A percentile compares a stretch with the other conserved stretches of the same genome.
phyloP scores from a whole-genome alignment of 768 basidiomycete species.

The Trichaptum fuscoviolaceum region DNA sequence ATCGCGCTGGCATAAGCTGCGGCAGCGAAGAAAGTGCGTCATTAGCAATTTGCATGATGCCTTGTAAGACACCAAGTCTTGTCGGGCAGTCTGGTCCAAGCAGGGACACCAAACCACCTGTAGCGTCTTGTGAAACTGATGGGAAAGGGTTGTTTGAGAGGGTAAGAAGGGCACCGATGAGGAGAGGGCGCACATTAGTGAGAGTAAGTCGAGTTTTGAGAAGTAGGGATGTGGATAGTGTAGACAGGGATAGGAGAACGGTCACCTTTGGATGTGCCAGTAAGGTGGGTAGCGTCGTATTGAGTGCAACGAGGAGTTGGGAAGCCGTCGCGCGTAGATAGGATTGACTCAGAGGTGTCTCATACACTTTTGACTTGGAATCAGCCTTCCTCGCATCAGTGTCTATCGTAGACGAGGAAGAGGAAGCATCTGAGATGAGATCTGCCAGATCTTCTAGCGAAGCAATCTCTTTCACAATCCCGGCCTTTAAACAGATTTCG shows the following conservation, averaged over 20 bases:
- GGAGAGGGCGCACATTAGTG: conserved; percentile 59
- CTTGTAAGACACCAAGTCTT: conserved; percentile 44
- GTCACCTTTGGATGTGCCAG: conserved; percentile 64
- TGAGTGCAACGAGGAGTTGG: conserved; percentile 80
- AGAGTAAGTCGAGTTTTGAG: conserved; percentile 53
- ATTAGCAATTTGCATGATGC: conserved; percentile 54
- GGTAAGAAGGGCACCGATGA: conserved; percentile 69
- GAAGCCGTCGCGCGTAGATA: conserved; percentile 83
- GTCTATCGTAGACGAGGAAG: background rate
- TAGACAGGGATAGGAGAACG: conserved; percentile 53
- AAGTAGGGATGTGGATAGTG: conserved; percentile 53
- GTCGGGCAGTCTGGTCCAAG: conserved; percentile 37
- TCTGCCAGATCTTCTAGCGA: conserved; percentile 60
- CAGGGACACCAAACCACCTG: conserved; percentile 39
- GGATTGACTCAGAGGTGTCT: conserved; percentile 55
- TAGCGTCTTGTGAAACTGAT: conserved; percentile 47
- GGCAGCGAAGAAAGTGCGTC: conserved; percentile 70
- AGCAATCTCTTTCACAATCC: conserved; percentile 47
- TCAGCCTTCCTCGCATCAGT: conserved; percentile 11
- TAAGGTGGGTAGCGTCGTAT: conserved; percentile 58
- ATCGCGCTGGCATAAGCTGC: conserved; percentile 58
- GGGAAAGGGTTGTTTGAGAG: conserved; percentile 57
- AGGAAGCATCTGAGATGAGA: conserved; percentile 16
- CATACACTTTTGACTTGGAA: conserved; percentile 32
- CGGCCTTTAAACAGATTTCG: conserved; percentile 56